Conservation (phyloP, 2,329 filamentous ascomycete species). For the Aspergillus candidus region DNA sequence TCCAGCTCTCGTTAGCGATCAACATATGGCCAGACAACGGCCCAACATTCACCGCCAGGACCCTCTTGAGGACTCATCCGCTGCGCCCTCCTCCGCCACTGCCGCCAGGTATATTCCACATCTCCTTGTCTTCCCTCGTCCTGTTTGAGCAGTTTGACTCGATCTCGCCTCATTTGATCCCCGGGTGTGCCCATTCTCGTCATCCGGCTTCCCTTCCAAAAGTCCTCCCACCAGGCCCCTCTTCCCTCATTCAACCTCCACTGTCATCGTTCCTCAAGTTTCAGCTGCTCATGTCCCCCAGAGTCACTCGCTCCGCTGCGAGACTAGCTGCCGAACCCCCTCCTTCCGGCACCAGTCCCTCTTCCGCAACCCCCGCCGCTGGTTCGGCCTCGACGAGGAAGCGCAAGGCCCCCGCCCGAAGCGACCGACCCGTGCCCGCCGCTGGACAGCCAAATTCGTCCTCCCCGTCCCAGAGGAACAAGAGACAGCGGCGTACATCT, state of each 20-base stretch:
- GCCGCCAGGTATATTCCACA: conserved; percentile 33
- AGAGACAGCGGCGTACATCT: conserved; percentile 61
- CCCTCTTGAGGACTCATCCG: conserved; percentile 37
- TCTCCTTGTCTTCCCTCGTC: conserved; percentile 13
- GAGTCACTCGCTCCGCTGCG: conserved; percentile 91
- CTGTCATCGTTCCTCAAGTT: conserved; percentile 18
- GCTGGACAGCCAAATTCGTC: conserved; percentile 27
- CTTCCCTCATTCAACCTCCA: conserved; percentile 7
- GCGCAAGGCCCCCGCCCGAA: conserved; percentile 61
- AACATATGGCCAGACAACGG: conserved; percentile 45
- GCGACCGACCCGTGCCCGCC: conserved; percentile 40
- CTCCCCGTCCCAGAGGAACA: conserved; percentile 54
- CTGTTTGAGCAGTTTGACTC: background rate
- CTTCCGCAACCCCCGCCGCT: conserved; percentile 38
- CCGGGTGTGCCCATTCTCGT: background rate
- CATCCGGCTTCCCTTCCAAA: conserved; percentile 2
- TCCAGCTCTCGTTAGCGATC: conserved; percentile 27
- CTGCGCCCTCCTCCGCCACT: conserved; percentile 24
- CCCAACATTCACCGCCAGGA: conserved; percentile 39
- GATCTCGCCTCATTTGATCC: background rate
- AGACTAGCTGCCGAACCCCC: conserved; percentile 68
- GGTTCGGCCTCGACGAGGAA: conserved; percentile 57
- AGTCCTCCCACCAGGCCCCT: conserved; percentile 5
- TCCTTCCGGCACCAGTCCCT: conserved; percentile 36
- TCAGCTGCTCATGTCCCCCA: conserved; percentile 81